Conservation (phyloP, 176 grass and related monocot species). For the Oryza meridionalis region DNA sequence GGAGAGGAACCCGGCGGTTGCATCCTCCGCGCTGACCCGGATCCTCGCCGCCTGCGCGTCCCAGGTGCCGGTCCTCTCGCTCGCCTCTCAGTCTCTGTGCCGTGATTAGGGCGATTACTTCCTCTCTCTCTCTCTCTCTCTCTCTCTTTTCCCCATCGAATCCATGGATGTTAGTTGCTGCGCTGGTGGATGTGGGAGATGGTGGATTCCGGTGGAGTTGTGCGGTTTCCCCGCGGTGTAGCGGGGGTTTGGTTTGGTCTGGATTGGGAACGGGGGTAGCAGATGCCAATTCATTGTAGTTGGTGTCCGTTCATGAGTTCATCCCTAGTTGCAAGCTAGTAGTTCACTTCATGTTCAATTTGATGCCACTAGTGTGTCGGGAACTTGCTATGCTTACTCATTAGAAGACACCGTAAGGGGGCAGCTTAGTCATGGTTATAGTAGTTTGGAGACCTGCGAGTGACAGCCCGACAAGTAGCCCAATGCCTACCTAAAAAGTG, state of each 20-base stretch:
- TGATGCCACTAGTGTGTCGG: background rate
- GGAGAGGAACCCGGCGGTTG: conserved; percentile 47
- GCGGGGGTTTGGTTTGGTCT: background rate
- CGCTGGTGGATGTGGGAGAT: background rate
- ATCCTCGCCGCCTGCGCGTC: conserved; percentile 57
- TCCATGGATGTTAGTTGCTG: background rate
- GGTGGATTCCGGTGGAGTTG: background rate
- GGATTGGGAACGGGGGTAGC: background rate
- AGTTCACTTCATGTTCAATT: background rate
- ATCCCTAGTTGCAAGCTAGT: background rate
- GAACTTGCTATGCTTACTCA: background rate
- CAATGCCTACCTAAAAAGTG: background rate
- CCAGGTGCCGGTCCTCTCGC: conserved; percentile 46
- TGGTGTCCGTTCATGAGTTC: background rate
- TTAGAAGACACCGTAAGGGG: background rate
- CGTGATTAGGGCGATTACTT: background rate
- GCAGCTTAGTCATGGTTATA: background rate
- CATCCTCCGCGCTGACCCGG: conserved; percentile 25
- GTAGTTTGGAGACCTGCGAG: background rate
- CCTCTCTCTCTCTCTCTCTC: background rate
- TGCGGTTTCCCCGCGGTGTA: background rate
- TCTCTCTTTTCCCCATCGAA: background rate
- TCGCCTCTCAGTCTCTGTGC: background rate
- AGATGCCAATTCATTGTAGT: background rate
- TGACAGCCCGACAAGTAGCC: background rate